Evolutionary conservation across 352 stramenopile species (phyloP), one percentile per base, ranked within the genome.

Genomic region (Pythium dissimile): DNA sequence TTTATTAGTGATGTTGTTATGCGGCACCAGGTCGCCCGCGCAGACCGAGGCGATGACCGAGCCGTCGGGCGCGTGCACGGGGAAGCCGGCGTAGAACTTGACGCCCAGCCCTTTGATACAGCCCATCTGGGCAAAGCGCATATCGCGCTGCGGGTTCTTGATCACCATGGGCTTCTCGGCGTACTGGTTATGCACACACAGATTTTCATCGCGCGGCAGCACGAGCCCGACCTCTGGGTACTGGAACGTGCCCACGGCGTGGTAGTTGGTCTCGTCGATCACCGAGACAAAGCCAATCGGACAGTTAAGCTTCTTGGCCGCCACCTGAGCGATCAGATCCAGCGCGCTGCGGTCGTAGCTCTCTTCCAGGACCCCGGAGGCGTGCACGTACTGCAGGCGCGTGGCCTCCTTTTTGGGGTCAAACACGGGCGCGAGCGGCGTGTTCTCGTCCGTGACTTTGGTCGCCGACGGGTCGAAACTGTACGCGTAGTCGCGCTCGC

Each of bases 11-110:
- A 89, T 81, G 57, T 81, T 77, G 54, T 77, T 66, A 56, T 86
- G 75, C 7, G 80, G 62, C 12, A 60, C 46, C 2, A 58, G 53
- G 41, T 88, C 77, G 6, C 66, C 64, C 10, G 73, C 50, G 34
- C 75, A 83, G 16, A 88, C 45, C 13, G 69, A 75, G 4, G 71
- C 75, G 5, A 86, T 62, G 6, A 86, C 74, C 3, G 71, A 69
- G 1, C 76, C 76, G 18, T 72, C 77, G 1, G 75, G 74, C 0
- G 64, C 75, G 26, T 53, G 57, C 1, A 90, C 55, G 0, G 80
- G 77, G 53, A 90, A 90, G 0, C 75, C 72, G 2, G 75, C 78
- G 70, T 86, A 88, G 56, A 85, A 86, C 49, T 83, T 80, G 31
- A 85, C 64, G 30, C 66, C 73, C 21, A 77, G 48, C 13, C 80